Percentiles rank a stretch among this genome's conserved stretches.
Conservation (phyloP, 768 basidiomycete genomes). For the Russula ochroleuca region DNA sequence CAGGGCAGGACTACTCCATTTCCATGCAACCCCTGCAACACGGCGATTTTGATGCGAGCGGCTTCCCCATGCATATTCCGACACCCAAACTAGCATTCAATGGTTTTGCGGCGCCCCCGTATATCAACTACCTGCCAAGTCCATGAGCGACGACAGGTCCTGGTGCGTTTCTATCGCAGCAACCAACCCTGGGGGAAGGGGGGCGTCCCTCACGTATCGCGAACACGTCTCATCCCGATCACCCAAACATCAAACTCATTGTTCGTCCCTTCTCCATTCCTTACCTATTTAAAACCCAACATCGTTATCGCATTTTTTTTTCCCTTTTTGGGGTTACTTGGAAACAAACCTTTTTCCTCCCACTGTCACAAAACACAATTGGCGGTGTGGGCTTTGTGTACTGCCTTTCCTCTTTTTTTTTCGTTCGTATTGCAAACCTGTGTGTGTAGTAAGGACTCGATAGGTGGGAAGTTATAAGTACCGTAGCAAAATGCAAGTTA, state of each 20-base stretch:
- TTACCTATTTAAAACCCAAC: constrained; percentile 9
- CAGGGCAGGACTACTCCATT: constrained; percentile 21
- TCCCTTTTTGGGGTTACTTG: neutral
- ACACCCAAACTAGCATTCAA: constrained; percentile 16
- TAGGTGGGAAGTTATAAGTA: constrained; percentile 13
- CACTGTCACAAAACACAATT: constrained; percentile 1
- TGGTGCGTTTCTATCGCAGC: constrained; percentile 12
- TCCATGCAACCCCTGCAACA: constrained; percentile 18
- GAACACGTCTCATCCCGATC: constrained; percentile 19
- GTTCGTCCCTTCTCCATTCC: constrained; percentile 12
- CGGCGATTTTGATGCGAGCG: constrained; percentile 12
- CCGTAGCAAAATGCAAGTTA: constrained; percentile 22
- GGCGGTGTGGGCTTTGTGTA: constrained; percentile 13
- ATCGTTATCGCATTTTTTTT: constrained; percentile 12
- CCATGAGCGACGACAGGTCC: constrained; percentile 3
- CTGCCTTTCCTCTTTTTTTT: constrained; percentile 13
- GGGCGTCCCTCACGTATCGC: constrained; percentile 7
- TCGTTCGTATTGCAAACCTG: constrained; percentile 20
- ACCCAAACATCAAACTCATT: constrained; percentile 13
- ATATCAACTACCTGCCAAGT: constrained; percentile 17
- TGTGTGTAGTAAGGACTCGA: constrained; percentile 21
- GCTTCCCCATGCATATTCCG: constrained; percentile 19
- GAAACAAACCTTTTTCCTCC: constrained; percentile 1
- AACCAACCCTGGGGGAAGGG: neutral
- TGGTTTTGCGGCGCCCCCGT: constrained; percentile 2